These are phyloP conservation scores for Cladosporium halotolerans DNA, from an alignment of 2,329 filamentous ascomycete species.

Conservation along the genomic window DNA sequence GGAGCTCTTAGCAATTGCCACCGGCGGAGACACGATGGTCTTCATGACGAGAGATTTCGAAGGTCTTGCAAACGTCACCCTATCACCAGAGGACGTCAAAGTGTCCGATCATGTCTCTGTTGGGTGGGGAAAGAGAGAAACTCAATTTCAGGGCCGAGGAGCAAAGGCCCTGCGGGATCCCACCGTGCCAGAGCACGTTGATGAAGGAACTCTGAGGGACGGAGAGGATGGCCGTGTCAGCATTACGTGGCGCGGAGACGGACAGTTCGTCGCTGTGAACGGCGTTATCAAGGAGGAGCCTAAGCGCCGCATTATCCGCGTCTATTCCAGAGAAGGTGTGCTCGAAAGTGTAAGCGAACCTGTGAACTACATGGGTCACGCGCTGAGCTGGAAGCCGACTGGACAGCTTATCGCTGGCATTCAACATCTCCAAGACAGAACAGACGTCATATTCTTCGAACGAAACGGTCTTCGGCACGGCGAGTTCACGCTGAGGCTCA, in stretches of 20 bases:
- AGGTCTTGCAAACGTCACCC: slow-evolving; percentile 65
- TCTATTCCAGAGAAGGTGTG: slow-evolving; percentile 83
- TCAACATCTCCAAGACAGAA: slow-evolving; percentile 61
- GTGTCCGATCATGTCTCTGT: slow-evolving; percentile 89
- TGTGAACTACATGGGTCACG: slow-evolving; percentile 80
- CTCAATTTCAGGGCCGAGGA: slow-evolving; percentile 76
- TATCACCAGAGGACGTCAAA: slow-evolving; percentile 68
- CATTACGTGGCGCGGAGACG: slow-evolving; percentile 93
- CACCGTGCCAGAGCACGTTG: slow-evolving; percentile 87
- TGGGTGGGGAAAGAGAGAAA: slow-evolving; percentile 97
- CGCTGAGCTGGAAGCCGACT: slow-evolving; percentile 83
- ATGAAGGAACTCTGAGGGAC: slow-evolving; percentile 69
- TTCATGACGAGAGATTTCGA: slow-evolving; percentile 94
- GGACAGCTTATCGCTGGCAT: slow-evolving; percentile 88
- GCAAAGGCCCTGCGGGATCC: slow-evolving; percentile 84
- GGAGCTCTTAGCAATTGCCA: slow-evolving; percentile 78
- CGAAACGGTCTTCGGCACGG: slow-evolving; percentile 96
- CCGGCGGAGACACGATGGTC: slow-evolving; percentile 69
- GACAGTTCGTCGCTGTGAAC: slow-evolving; percentile 83
- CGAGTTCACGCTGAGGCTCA: slow-evolving; percentile 73
- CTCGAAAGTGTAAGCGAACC: slow-evolving; percentile 93
- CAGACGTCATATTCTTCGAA: slow-evolving; percentile 92
- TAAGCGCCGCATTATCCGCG: slow-evolving; percentile 71
- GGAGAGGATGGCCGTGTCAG: slow-evolving; percentile 65
- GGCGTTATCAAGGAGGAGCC: slow-evolving; percentile 64